Base-by-base conservation (phyloP, 2,329 filamentous ascomycete species). In the Sarocladium brachiariae region DNA sequence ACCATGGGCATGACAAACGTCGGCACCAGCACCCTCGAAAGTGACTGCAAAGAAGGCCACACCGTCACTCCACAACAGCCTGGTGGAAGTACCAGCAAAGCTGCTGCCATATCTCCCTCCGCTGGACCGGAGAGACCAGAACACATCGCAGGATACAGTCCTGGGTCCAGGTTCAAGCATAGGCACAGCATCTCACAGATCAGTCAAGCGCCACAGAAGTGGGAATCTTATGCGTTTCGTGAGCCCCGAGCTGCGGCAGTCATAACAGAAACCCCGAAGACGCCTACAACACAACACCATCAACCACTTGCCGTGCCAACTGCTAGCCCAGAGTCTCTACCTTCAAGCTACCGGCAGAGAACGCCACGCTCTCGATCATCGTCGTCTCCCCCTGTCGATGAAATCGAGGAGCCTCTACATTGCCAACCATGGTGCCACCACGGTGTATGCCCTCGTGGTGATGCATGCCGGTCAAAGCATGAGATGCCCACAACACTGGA, bases 401-500 rank as follows among this genome's bases (percentile, higher is more conserved):
- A 18, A 6, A 18, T 43, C 11, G 50, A 49, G 8, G 52, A 34
- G 16, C 49, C 43, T 25, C 52, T 52, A 18, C 34, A 52, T 23
- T 77, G 76, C 59, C 67, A 69, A 11, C 64, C 73, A 59, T 80
- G 74, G 74, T 76, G 74, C 59, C 65, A 66, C 49, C 62, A 69
- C 35, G 75, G 75, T 6, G 66, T 61, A 11, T 80, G 76, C 60
- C 69, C 65, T 56, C 77, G 66, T 62, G 71, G 68, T 3, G 47
- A 52, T 6, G 54, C 60, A 8, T 80, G 76, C 60, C 65, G 65
- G 3, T 73, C 68, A 59, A 55, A 58, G 43, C 76, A 80, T 59
- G 58, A 57, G 52, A 77, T 79, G 74, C 76, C 76, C 3, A 58
- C 57, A 52, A 72, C 69, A 0, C 25, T 53, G 4, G 61, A 62